Conservation (phyloP, 441 rosid species). For the Pelargonium fulgidum region DNA sequence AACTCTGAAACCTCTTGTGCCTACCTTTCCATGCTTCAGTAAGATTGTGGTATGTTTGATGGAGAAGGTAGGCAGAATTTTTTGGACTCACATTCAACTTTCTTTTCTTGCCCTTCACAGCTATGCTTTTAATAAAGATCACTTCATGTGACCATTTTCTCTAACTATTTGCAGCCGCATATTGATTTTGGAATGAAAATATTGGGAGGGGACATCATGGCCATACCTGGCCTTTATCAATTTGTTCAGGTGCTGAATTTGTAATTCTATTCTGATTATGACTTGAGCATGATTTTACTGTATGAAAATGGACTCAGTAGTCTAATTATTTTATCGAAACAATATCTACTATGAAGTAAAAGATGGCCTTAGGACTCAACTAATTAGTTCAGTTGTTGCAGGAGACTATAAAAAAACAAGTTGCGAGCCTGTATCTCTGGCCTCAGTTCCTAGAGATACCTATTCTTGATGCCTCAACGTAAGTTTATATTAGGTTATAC, state of each 20-base stretch:
- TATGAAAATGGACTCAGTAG: not conserved
- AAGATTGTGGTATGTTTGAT: constrained; percentile 59
- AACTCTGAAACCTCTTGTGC: constrained; percentile 75
- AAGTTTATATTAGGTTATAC: constrained; percentile 24
- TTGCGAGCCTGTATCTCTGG: constrained; percentile 70
- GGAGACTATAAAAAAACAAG: constrained; percentile 59
- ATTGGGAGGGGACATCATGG: constrained; percentile 89
- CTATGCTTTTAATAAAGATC: not conserved
- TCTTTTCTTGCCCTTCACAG: not conserved
- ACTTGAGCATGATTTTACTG: constrained; percentile 6
- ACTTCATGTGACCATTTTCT: constrained; percentile 9
- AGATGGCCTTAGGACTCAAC: not conserved
- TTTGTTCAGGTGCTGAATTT: constrained; percentile 75
- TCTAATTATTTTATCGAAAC: not conserved
- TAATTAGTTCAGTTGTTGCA: constrained; percentile 27
- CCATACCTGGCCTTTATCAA: constrained; percentile 80
- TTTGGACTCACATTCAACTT: not conserved
- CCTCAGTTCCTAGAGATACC: constrained; percentile 69
- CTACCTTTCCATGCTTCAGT: constrained; percentile 84
- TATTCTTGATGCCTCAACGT: constrained; percentile 66
- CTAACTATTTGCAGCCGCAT: constrained; percentile 54
- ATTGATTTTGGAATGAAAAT: constrained; percentile 79
- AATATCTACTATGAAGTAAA: not conserved
- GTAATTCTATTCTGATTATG: constrained; percentile 23
- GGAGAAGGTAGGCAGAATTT: constrained; percentile 39